Evolutionary conservation across 2,329 filamentous ascomycete genomes (phyloP), one percentile per base, ranked within the genome.

Genomic region (Aspergillus sp.): DNA sequence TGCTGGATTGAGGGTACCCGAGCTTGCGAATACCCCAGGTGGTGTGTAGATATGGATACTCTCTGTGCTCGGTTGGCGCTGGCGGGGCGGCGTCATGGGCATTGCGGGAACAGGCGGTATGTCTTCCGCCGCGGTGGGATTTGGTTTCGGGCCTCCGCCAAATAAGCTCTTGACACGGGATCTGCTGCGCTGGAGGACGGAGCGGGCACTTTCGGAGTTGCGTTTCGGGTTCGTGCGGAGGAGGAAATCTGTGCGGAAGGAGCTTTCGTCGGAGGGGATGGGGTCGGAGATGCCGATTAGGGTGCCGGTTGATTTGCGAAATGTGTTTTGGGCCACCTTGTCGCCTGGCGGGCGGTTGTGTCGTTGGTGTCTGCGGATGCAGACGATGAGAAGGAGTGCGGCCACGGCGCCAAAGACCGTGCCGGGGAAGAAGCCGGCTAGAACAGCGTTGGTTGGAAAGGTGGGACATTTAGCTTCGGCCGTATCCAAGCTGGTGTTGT

Each of bases 371-470:
- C 73, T 72, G 53, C 78, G 72, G 57, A 79, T 66, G 65, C 74
- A 79, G 58, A 75, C 72, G 43, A 75, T 68, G 59, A 88, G 72
- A 75, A 82, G 66, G 83, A 86, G 41, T 85, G 85, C 70, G 77
- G 81, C 41, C 80, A 89, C 51, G 76, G 76, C 74, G 7, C 81
- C 81, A 30, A 77, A 71, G n/a, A 80, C 56, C 17, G 79, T 68
- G 6, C 81, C 81, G 3, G 80, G 77, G 66, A 82, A 81, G 69
- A 83, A 80, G 19, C 81, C 81, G 8, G 77, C 79, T 34, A 76
- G 60, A 30, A 82, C 68, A 30, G 80, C 80, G 43, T 69, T 72
- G 23, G 67, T 72, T 19, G 81, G 79, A 62, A 80, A 82, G 4
- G 73, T 68, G 28, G 76, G 72, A 49, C 79, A 79, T 38, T 69